Base-by-base conservation (phyloP, 441 rosid genomes). In the Bocquillonia castaneifolia region DNA sequence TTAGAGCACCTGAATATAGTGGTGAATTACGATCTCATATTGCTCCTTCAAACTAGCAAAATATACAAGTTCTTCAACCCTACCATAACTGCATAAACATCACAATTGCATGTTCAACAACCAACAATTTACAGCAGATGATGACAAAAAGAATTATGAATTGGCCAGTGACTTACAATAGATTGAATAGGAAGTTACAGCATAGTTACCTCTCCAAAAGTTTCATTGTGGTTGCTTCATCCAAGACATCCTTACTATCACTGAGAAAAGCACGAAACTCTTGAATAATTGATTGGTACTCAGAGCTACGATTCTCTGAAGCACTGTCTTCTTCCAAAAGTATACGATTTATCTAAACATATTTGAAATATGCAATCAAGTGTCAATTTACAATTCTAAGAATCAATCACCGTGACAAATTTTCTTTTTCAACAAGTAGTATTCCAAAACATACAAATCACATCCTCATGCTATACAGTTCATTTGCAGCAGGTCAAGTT, bases 201-300 rank as follows among this genome's bases (percentile, higher is more conserved):
- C 15, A 26, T 6, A 28, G n/a, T 79, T 81, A 95, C 99, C 99
- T 88, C 80, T 95, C 97, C 74, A 92, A 81, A 72, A 95, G 89
- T 83, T 72, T 92, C 98, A 92, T 91, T 59, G 99, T 89, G 44
- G 99, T 95, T 81, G 91, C 89, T 86, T 92, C 98, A 81, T 92
- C 98, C 81, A 95, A 87, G 52, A 92, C 98, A 81, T 90, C 96
- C 81, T 91, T 91, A 87, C 89, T 81, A 79, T 95, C 99, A 68
- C 98, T 79, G 68, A 91, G 90, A 83, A 95, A 95, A 74, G 98
- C 99, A 81, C 94, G 85, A 39, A 91, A 95, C 77, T 95, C 97
- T 80, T 73, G 89, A 77, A 92, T 89, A 79, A 92, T 81, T 54
- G 86, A 80, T 65, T 89, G 96, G 69, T 89, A 91, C 77, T 95